phyloP scores from a whole-genome alignment of 2,329 filamentous ascomycete species.

The Aspergillus arachidicola region DNA sequence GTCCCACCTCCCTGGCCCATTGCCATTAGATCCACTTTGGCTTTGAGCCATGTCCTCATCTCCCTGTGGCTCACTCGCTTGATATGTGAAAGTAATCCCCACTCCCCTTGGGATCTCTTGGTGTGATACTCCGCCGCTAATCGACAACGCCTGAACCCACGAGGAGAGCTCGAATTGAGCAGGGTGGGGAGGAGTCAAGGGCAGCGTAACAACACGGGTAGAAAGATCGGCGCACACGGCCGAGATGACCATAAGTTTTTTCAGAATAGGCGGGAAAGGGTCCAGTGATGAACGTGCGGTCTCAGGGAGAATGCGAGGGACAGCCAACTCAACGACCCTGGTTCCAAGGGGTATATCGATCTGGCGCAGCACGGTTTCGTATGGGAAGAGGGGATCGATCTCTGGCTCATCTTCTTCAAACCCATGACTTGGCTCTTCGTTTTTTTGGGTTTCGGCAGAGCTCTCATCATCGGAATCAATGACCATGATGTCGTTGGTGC shows the following conservation, averaged over 20 bases:
- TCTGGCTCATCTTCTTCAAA: conserved; percentile 59
- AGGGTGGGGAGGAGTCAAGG: conserved; percentile 55
- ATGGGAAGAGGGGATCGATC: conserved; percentile 59
- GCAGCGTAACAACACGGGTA: conserved; percentile 58
- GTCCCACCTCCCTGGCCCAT: conserved; percentile 39
- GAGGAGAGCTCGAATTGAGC: conserved; percentile 37
- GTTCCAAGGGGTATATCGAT: conserved; percentile 58
- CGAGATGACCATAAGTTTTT: conserved; percentile 55
- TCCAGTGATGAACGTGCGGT: conserved; percentile 42
- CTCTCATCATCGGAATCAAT: conserved; percentile 61
- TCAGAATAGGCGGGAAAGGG: conserved; percentile 51
- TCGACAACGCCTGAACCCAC: conserved; percentile 52
- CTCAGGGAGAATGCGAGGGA: conserved; percentile 49
- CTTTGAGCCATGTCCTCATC: conserved; percentile 34
- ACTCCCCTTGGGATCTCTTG: conserved; percentile 55
- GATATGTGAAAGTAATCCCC: conserved; percentile 56
- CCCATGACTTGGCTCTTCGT: conserved; percentile 33
- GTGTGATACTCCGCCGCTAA: conserved; percentile 51
- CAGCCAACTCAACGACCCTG: conserved; percentile 56
- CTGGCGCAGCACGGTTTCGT: conserved; percentile 56
- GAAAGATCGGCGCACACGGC: conserved; percentile 60
- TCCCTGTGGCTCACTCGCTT: conserved; percentile 34
- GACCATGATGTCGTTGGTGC: conserved; percentile 53
- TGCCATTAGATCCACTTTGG: conserved; percentile 22
- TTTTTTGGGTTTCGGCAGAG: conserved; percentile 33